Evolutionary conservation across 2,329 filamentous ascomycete genomes (phyloP).

Genomic region (Colletotrichum trifolii): DNA sequence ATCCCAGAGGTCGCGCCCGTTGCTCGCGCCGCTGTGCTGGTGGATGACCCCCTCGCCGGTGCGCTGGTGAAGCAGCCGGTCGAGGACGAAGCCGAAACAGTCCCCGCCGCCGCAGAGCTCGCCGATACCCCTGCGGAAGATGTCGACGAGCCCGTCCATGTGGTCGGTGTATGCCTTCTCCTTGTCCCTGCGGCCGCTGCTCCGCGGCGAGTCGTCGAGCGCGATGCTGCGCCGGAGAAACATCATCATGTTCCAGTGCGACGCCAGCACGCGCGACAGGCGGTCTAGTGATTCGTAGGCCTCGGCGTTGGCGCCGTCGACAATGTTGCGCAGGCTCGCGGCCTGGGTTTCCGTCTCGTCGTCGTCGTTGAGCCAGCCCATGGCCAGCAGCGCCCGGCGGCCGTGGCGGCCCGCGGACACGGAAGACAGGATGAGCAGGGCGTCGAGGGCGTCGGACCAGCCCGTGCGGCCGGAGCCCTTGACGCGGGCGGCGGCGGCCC

Average conservation of each 20-base stretch:
- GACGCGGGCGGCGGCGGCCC: background rate
- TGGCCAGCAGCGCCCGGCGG: background rate
- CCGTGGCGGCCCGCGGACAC: background rate
- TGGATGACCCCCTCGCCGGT: no score
- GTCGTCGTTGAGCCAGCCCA: constrained; percentile 5
- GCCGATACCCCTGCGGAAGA: constrained; percentile 3
- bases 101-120: constrained; percentile 5
- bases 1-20: constrained; percentile 5
- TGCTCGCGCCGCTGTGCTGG: no score
- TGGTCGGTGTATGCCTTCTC: constrained; percentile 27
- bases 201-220: background rate
- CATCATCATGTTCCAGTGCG: constrained; percentile 39
- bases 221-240: constrained; percentile 25
- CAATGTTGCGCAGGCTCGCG: background rate
- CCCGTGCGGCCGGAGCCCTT: constrained; percentile 11
- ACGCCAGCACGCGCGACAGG: constrained; percentile 32
- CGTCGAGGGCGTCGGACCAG: constrained; percentile 21
- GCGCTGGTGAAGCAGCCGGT: background rate
- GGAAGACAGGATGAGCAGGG: constrained; percentile 17
- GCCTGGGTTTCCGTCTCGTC: no score
- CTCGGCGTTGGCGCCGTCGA: no score
- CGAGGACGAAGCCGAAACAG: background rate
- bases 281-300: background rate
- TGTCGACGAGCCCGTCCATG: constrained; percentile 24
- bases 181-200: constrained; percentile 11